A percentile compares a stretch with the other conserved stretches of the same genome.
Conservation (phyloP, 805 yeast species). For the Komagataella pseudopastoris region DNA sequence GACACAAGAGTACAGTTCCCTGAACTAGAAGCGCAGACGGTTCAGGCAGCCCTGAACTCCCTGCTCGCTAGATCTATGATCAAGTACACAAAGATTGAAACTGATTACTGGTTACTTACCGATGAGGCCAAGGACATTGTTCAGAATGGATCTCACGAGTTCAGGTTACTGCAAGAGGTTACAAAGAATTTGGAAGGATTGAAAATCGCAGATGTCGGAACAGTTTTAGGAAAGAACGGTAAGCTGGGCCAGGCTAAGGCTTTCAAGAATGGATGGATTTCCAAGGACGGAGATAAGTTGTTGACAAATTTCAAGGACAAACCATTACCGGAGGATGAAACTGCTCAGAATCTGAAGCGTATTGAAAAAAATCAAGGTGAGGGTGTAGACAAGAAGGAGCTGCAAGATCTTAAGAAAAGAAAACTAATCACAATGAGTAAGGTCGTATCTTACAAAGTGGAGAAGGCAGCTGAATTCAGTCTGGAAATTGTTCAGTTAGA, state of each 20-base stretch:
- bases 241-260: slow-evolving; percentile 95
- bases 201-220: slow-evolving; percentile 61
- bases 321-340: slow-evolving; percentile 46
- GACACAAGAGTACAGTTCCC: slow-evolving; percentile 66
- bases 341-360: slow-evolving; percentile 47
- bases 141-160: slow-evolving; percentile 80
- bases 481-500: slow-evolving; percentile 68
- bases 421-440: slow-evolving; percentile 67
- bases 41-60: slow-evolving; percentile 79
- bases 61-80: slow-evolving; percentile 77
- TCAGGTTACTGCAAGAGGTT: slow-evolving; percentile 63
- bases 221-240: slow-evolving; percentile 72
- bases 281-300: slow-evolving; percentile 73
- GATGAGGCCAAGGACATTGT: slow-evolving; percentile 74
- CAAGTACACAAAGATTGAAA: slow-evolving; percentile 56
- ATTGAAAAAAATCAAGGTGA: slow-evolving; percentile 39
- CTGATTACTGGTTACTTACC: slow-evolving; percentile 63
- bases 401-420: slow-evolving; percentile 85
- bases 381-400: slow-evolving; percentile 47
- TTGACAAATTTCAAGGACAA: slow-evolving; percentile 40
- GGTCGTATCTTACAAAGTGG: slow-evolving; percentile 58
- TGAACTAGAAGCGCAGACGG: slow-evolving; percentile 41
- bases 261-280: slow-evolving; percentile 93
- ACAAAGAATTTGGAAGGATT: slow-evolving; percentile 64
- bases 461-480: slow-evolving; percentile 78